phyloP scores from a whole-genome alignment of 2,329 filamentous ascomycete genomes.

The Fusarium pseudograminearum region DNA sequence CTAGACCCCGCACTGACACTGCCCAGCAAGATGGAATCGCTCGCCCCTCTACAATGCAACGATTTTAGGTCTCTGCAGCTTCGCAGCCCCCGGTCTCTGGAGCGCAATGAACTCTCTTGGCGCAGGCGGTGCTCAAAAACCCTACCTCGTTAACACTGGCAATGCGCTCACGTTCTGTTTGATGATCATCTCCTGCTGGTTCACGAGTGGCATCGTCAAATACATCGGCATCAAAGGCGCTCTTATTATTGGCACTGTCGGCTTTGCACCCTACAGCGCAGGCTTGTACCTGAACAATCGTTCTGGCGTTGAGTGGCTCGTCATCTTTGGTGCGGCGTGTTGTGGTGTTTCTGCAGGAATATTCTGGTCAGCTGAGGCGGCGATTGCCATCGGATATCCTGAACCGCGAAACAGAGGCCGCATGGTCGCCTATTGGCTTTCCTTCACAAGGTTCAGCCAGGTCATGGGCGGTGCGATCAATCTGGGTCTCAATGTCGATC shows the following conservation, averaged over 20 bases:
- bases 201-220: slow-evolving; percentile 51
- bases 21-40: slow-evolving; percentile 43
- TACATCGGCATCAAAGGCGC: slow-evolving; percentile 51
- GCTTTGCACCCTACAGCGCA: slow-evolving; percentile 59
- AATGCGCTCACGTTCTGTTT: slow-evolving; percentile 63
- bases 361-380: slow-evolving; percentile 53
- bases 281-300: slow-evolving; percentile 59
- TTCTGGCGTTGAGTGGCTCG: slow-evolving; percentile 58
- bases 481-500: slow-evolving; percentile 69
- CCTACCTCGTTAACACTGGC: slow-evolving; percentile 72
- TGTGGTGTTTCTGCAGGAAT: slow-evolving; percentile 56
- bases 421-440: slow-evolving; percentile 73
- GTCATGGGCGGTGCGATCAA: slow-evolving; percentile 74
- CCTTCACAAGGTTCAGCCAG: slow-evolving; percentile 64
- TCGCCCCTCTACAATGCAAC: slow-evolving; percentile 48
- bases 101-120: slow-evolving; percentile 48
- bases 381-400: slow-evolving; percentile 68
- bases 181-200: slow-evolving; percentile 63
- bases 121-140: slow-evolving; percentile 65
- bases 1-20: not conserved
- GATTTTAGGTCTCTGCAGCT: slow-evolving; percentile 48
- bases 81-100: slow-evolving; percentile 48
- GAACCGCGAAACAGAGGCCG: slow-evolving; percentile 72
- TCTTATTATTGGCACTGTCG: slow-evolving; percentile 58
- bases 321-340: slow-evolving; percentile 56